Conservation (phyloP, 805 yeast species). For the Candida ortonii region DNA sequence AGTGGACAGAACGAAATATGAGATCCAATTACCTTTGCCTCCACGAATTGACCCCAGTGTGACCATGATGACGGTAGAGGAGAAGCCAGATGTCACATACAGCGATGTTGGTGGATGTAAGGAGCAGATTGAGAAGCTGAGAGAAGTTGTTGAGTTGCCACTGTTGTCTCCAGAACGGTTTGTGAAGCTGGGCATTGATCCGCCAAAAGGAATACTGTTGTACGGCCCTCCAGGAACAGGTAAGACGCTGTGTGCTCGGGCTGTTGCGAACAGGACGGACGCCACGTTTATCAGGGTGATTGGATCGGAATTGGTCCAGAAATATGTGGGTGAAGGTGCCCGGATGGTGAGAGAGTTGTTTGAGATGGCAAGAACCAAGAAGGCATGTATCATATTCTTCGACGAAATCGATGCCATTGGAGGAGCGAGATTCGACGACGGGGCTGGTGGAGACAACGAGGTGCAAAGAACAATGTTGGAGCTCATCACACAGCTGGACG, state of each 20-base stretch:
- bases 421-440: constrained; percentile 99
- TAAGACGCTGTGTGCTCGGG: constrained; percentile 96
- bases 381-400: constrained; percentile 95
- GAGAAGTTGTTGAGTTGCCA: constrained; percentile 96
- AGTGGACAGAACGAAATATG: constrained; percentile 95
- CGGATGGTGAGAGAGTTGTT: constrained; percentile 98
- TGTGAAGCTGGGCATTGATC: constrained; percentile 95
- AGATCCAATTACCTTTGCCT: constrained; percentile 94
- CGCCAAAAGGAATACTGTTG: constrained; percentile 94
- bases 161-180: constrained; percentile 93
- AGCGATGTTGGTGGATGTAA: constrained; percentile 98
- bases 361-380: constrained; percentile 98
- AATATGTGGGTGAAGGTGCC: constrained; percentile 99
- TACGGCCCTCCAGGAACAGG: constrained; percentile 99
- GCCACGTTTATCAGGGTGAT: constrained; percentile 98
- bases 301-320: constrained; percentile 97
- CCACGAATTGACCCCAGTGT: constrained; percentile 97
- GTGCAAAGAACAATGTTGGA: constrained; percentile 99
- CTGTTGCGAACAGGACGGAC: constrained; percentile 98
- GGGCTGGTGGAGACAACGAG: constrained; percentile 99
- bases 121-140: constrained; percentile 93
- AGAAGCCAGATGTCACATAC: constrained; percentile 97
- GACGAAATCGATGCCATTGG: constrained; percentile 99
- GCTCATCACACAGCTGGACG: constrained; percentile 94
- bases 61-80: constrained; percentile 99